Conservation (phyloP, 331 rosid genomes). For the Acacia concinna region DNA sequence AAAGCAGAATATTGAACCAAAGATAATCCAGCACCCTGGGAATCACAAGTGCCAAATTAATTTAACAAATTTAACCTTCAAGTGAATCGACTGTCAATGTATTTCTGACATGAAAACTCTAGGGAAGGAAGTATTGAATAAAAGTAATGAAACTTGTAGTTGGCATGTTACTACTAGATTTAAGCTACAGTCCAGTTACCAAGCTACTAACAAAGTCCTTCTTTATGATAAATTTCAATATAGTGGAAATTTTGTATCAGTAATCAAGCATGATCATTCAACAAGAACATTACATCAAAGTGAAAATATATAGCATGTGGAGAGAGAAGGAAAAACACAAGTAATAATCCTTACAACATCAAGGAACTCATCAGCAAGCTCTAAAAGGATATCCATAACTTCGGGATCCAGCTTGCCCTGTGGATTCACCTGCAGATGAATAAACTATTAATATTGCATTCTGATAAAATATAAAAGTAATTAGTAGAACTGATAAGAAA, state of each 20-base stretch:
- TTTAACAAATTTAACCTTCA: constrained; percentile 7
- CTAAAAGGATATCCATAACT: constrained; percentile 87
- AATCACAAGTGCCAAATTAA: constrained; percentile 8
- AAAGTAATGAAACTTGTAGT: not conserved
- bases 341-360: constrained; percentile 70
- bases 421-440: constrained; percentile 73
- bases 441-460: constrained; percentile 18
- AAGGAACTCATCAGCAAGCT: constrained; percentile 94
- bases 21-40: constrained; percentile 2
- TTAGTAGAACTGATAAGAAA: not conserved
- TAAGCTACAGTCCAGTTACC: not conserved
- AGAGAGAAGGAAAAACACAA: not conserved
- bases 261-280: constrained; percentile 8
- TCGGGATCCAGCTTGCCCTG: constrained; percentile 86
- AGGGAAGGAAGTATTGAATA: not conserved
- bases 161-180: not conserved
- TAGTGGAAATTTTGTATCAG: not conserved
- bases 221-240: constrained; percentile 4
- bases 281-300: constrained; percentile 3
- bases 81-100: not conserved
- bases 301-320: not conserved
- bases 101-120: not conserved
- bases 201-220: not conserved
- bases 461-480: constrained; percentile 19
- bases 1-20: not conserved